Conservation (phyloP, 306 rosid species). For the Rosa chinensis region DNA sequence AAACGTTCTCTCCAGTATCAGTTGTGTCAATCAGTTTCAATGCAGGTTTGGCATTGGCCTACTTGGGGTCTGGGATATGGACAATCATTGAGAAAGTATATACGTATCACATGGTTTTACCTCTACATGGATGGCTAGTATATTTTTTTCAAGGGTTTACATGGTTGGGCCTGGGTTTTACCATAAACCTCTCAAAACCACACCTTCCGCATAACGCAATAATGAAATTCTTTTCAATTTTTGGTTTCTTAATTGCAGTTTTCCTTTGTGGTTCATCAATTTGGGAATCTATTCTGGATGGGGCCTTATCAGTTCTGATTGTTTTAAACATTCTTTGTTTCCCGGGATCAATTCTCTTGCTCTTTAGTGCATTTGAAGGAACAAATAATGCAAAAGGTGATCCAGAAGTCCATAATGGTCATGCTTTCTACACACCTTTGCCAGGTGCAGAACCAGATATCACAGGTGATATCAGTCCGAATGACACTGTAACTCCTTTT, state of each 20-base stretch:
- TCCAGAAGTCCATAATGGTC: background rate
- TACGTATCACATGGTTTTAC: slow-evolving; percentile 1
- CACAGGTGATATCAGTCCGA: background rate
- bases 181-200: slow-evolving; percentile 12
- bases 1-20: background rate
- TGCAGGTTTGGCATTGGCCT: slow-evolving; percentile 28
- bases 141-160: slow-evolving; percentile 22
- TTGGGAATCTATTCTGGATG: background rate
- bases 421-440: slow-evolving; percentile 8
- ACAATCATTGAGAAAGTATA: slow-evolving; percentile 10
- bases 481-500: slow-evolving; percentile 26
- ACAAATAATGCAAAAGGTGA: background rate
- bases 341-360: slow-evolving; percentile 27
- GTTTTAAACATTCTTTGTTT: slow-evolving; percentile 16
- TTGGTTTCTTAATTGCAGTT: slow-evolving; percentile 16
- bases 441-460: slow-evolving; percentile 2
- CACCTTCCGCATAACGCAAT: background rate
- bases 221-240: background rate
- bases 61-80: slow-evolving; percentile 32
- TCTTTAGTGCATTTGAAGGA: slow-evolving; percentile 14
- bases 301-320: slow-evolving; percentile 3
- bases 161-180: slow-evolving; percentile 23
- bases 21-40: slow-evolving; percentile 6
- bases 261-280: slow-evolving; percentile 27
- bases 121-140: slow-evolving; percentile 25